phyloP scores from a whole-genome alignment of 1,284 basidiomycete genomes.

The Quambalaria eucalypti region DNA sequence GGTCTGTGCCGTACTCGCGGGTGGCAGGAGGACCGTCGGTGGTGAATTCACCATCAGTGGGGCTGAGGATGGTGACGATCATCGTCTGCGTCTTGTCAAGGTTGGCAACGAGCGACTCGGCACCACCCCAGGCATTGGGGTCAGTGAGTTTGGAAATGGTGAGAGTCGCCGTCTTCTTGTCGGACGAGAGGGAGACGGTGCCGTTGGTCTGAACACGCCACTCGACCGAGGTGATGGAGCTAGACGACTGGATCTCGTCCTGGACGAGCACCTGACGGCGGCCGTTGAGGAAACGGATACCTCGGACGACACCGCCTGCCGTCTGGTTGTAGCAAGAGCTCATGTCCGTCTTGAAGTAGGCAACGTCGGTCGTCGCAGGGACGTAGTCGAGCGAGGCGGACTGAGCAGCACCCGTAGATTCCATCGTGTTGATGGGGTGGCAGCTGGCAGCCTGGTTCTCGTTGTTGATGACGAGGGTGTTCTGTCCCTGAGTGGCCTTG shows the following conservation, averaged over 20 bases:
- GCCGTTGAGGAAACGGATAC: conserved; percentile 74
- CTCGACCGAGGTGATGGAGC: conserved; percentile 51
- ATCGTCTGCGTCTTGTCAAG: conserved; percentile 45
- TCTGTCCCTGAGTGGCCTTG: conserved; percentile 93
- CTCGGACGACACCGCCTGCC: conserved; percentile 64
- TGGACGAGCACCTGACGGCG: conserved; percentile 73
- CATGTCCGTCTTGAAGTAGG: conserved; percentile 73
- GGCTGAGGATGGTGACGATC: conserved; percentile 54
- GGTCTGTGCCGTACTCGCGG: conserved; percentile 61
- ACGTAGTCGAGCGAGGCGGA: conserved; percentile 59
- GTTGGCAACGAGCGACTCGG: conserved; percentile 15
- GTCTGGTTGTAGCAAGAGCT: conserved; percentile 64
- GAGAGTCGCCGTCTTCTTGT: conserved; percentile 57
- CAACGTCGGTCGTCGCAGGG: conserved; percentile 64
- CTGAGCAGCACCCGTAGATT: conserved; percentile 60
- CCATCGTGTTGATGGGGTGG: conserved; percentile 57
- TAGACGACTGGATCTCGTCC: conserved; percentile 46
- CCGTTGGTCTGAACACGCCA: conserved; percentile 97
- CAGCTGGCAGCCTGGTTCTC: conserved; percentile 73
- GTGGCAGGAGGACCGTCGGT: conserved; percentile 36
- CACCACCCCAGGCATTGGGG: conserved; percentile 51
- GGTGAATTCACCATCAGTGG: conserved; percentile 6
- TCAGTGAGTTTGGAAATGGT: conserved; percentile 54
- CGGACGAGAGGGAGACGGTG: conserved; percentile 48
- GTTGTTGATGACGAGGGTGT: conserved; percentile 72